Evolutionary conservation across 2,329 filamentous ascomycete genomes (phyloP).

Genomic region (Phyllosticta paracitricarpa): DNA sequence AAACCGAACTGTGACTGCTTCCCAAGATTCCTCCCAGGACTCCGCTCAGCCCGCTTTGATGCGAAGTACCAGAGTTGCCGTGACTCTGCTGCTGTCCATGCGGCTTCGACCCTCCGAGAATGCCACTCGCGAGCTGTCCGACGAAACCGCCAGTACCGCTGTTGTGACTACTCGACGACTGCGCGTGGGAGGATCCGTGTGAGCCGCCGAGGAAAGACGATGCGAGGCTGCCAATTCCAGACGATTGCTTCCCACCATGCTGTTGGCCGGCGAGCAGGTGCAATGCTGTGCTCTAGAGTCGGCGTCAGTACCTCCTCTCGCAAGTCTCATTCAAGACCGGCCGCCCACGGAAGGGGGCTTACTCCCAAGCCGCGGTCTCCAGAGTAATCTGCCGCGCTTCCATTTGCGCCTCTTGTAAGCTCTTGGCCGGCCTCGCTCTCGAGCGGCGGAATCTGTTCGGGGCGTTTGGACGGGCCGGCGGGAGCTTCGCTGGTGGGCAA

Average conservation of each 20-base stretch:
- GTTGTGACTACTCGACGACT: not conserved
- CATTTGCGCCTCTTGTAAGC: not conserved
- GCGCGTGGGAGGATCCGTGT: slow-evolving; percentile 6
- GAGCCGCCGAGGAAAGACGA: slow-evolving; percentile 11
- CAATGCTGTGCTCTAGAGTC: slow-evolving; percentile 6
- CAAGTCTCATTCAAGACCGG: not conserved
- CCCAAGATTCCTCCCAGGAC: slow-evolving; percentile 26
- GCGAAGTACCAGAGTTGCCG: slow-evolving; percentile 11
- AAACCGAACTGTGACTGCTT: slow-evolving; percentile 23
- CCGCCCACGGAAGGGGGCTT: not conserved
- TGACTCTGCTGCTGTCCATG: slow-evolving; percentile 29
- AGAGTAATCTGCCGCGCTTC: slow-evolving; percentile 7
- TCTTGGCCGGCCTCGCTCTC: slow-evolving; percentile 1
- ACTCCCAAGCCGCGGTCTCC: slow-evolving; percentile 11
- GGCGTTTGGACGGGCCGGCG: slow-evolving; percentile 4
- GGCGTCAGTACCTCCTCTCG: not conserved
- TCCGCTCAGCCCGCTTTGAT: slow-evolving; percentile 18
- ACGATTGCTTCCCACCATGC: slow-evolving; percentile 6
- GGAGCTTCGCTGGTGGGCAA: slow-evolving; percentile 41
- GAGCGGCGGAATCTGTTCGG: slow-evolving; percentile 5
- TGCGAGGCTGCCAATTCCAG: slow-evolving; percentile 10
- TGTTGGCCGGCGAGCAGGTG: slow-evolving; percentile 8
- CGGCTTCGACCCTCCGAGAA: slow-evolving; percentile 27
- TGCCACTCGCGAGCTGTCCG: slow-evolving; percentile 47
- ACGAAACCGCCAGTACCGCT: slow-evolving; percentile 24